These are phyloP conservation scores for Backusella parvicylindrica DNA, from an alignment of 192 early-diverging fungal genomes.

Conservation along the genomic window DNA sequence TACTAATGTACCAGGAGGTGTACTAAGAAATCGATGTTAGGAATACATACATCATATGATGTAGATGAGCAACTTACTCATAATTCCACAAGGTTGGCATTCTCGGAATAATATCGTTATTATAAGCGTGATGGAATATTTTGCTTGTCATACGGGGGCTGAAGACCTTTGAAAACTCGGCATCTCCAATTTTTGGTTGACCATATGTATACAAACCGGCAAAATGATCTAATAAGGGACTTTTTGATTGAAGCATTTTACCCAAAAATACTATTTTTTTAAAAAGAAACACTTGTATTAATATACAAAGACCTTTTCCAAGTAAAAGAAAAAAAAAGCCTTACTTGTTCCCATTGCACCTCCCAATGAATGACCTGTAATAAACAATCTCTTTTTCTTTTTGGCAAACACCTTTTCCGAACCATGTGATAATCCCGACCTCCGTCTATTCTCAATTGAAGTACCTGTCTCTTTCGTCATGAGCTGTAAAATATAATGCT, in stretches of 20 bases:
- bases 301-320: not conserved
- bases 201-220: constrained; percentile 54
- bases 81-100: not conserved
- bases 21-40: constrained; percentile 18
- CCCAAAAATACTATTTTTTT: constrained; percentile 49
- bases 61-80: not conserved
- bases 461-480: constrained; percentile 2
- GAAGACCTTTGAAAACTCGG: constrained; percentile 47
- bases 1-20: constrained; percentile 54
- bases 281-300: no score
- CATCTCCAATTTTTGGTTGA: constrained; percentile 47
- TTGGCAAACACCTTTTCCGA: not conserved
- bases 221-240: constrained; percentile 44
- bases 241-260: constrained; percentile 49
- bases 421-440: constrained; percentile 6
- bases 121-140: constrained; percentile 55
- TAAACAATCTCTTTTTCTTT: constrained; percentile 45
- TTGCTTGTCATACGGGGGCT: constrained; percentile 42
- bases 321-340: not conserved
- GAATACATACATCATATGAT: not conserved
- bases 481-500: constrained; percentile 25
- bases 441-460: not conserved
- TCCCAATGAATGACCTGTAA: constrained; percentile 49
- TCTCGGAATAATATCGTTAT: constrained; percentile 39
- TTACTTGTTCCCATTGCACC: constrained; percentile 47